These are phyloP conservation scores for Gyromitra esculenta DNA, from an alignment of 2,329 filamentous ascomycete genomes.

Conservation along the genomic window DNA sequence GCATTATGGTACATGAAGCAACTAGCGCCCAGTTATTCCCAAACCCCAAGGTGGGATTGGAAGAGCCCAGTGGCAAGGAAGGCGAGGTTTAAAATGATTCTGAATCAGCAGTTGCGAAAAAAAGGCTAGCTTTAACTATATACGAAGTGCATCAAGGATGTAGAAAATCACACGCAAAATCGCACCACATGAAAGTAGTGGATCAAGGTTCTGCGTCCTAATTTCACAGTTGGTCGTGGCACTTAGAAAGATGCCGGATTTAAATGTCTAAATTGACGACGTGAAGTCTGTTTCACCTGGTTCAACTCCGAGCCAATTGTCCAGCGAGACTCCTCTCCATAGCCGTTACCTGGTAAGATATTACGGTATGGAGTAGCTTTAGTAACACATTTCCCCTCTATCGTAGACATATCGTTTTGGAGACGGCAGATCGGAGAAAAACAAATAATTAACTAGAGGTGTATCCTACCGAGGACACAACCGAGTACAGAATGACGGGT, in stretches of 20 bases:
- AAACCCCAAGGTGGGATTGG: neutral
- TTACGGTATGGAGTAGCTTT: neutral
- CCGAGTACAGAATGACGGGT: neutral
- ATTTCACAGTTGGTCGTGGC: neutral
- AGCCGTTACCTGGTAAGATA: neutral
- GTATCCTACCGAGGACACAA: neutral
- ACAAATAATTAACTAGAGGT: neutral
- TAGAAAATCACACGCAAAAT: neutral
- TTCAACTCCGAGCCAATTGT: neutral
- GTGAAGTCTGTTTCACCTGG: neutral
- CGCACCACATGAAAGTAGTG: neutral
- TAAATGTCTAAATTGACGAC: neutral
- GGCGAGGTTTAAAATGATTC: neutral
- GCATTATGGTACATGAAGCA: neutral
- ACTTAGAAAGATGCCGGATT: neutral
- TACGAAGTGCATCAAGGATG: neutral
- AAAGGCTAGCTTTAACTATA: neutral
- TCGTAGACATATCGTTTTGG: neutral
- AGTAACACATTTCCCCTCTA: neutral
- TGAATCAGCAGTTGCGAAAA: neutral
- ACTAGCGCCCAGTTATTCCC: neutral
- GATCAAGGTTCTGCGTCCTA: neutral
- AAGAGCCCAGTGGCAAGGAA: neutral
- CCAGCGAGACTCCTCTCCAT: neutral
- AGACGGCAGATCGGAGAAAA: neutral